phyloP scores from a whole-genome alignment of 805 yeast species.

The Nakazawaea pomicola region DNA sequence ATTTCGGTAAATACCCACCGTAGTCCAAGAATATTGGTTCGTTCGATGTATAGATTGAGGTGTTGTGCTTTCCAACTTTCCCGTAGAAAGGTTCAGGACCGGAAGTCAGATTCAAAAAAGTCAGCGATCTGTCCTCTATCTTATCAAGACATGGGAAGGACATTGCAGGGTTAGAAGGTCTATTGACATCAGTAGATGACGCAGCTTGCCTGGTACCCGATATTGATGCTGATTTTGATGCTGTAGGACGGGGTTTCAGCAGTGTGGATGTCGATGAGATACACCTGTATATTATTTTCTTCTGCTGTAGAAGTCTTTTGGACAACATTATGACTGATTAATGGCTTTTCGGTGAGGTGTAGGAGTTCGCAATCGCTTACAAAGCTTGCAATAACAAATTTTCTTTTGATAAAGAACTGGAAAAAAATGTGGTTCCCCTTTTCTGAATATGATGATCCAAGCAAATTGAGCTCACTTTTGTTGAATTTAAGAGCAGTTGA shows the following conservation, averaged over 20 bases:
- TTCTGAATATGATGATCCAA: too few relatives aligned
- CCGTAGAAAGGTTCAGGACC: constrained; percentile 89
- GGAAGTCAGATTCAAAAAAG: constrained; percentile 38
- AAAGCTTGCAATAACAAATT: too few relatives aligned
- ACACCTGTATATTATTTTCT: neutral
- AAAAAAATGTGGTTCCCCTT: too few relatives aligned
- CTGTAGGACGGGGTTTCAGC: constrained; percentile 18
- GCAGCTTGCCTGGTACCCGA: constrained; percentile 9
- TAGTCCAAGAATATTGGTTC: constrained; percentile 70
- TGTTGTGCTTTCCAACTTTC: constrained; percentile 59
- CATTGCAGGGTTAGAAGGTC: constrained; percentile 57
- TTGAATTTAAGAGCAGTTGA: too few relatives aligned
- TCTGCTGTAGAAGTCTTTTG: neutral
- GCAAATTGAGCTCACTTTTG: too few relatives aligned
- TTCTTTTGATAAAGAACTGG: too few relatives aligned
- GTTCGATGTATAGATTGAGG: constrained; percentile 46
- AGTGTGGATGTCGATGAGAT: constrained; percentile 4
- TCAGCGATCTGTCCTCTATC: constrained; percentile 48
- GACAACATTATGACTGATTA: too few relatives aligned
- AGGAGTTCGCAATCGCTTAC: too few relatives aligned
- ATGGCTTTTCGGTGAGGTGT: too few relatives aligned
- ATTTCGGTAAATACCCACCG: constrained; percentile 73
- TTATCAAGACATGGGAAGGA: constrained; percentile 84
- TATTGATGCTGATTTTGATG: constrained; percentile 9
- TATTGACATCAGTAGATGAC: neutral